A percentile compares a stretch with the other conserved stretches of the same genome.
These are phyloP conservation scores for Funneliformis caledonium DNA, from an alignment of 371 early-diverging fungal genomes.

Conservation along the genomic window DNA sequence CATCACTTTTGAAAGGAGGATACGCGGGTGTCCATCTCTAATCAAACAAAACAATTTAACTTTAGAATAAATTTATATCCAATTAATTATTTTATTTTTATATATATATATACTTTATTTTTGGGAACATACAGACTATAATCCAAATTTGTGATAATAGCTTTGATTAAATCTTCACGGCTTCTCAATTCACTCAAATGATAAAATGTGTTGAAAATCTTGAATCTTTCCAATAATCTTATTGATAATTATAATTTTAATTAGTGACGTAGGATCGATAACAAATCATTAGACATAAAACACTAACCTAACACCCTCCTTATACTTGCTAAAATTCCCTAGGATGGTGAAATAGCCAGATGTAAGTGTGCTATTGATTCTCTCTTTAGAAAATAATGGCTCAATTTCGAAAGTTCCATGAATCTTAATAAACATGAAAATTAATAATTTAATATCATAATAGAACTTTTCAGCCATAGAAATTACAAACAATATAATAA, in stretches of 20 bases:
- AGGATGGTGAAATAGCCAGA: conserved; percentile 83
- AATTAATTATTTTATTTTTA: neutral
- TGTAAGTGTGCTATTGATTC: conserved; percentile 74
- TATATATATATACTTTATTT: neutral
- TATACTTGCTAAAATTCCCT: conserved; percentile 65
- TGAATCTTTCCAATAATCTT: conserved; percentile 72
- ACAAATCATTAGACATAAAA: neutral
- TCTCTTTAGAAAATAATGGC: conserved; percentile 75
- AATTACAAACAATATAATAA: neutral
- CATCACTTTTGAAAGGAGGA: conserved; percentile 82
- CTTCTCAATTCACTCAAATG: conserved; percentile 79
- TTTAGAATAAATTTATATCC: neutral
- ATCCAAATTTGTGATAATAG: conserved; percentile 78
- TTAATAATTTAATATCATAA: neutral
- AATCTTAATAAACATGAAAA: conserved; percentile 41
- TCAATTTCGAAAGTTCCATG: conserved; percentile 57
- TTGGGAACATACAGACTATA: conserved; percentile 59
- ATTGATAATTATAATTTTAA: neutral
- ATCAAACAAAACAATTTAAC: neutral
- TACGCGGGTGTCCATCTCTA: conserved; percentile 83
- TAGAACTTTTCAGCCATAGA: neutral
- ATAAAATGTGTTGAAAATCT: conserved; percentile 81
- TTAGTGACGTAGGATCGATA: neutral
- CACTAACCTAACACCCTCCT: conserved; percentile 66
- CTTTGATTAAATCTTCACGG: conserved; percentile 80